Evolutionary conservation across 306 rosid species (phyloP).

Genomic region (Herpetospermum pedunculosum): DNA sequence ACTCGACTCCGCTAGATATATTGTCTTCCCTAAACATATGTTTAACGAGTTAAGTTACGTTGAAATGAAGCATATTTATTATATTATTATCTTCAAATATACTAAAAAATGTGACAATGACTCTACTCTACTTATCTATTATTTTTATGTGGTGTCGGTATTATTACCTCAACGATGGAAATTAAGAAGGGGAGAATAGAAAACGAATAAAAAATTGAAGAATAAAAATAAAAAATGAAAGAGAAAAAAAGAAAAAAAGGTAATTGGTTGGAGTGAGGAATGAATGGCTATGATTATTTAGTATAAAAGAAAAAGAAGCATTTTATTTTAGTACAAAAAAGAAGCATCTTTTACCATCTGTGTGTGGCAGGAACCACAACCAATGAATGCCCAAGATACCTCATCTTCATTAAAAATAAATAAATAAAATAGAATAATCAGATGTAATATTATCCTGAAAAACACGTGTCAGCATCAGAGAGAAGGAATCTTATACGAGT

Average conservation of each 20-base stretch:
- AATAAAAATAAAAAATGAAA: background rate
- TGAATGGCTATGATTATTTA: background rate
- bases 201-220: background rate
- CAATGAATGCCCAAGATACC: background rate
- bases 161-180: too few species aligned
- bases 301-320: background rate
- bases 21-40: too few species aligned
- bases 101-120: too few species aligned
- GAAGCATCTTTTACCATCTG: conserved; percentile 1
- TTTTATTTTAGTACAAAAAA: too few species aligned
- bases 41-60: too few species aligned
- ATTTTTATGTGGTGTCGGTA: too few species aligned
- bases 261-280: background rate
- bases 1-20: too few species aligned
- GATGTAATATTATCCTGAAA: background rate
- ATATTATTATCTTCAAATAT: too few species aligned
- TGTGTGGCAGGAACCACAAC: conserved; percentile 1
- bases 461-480: background rate
- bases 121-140: too few species aligned
- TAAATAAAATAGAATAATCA: background rate
- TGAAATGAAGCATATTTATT: too few species aligned
- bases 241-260: background rate
- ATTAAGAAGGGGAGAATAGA: background rate
- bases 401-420: background rate
- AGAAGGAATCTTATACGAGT: background rate